These are phyloP conservation scores for Xylaria scruposa DNA, from an alignment of 495 filamentous ascomycete species.

Conservation along the genomic window DNA sequence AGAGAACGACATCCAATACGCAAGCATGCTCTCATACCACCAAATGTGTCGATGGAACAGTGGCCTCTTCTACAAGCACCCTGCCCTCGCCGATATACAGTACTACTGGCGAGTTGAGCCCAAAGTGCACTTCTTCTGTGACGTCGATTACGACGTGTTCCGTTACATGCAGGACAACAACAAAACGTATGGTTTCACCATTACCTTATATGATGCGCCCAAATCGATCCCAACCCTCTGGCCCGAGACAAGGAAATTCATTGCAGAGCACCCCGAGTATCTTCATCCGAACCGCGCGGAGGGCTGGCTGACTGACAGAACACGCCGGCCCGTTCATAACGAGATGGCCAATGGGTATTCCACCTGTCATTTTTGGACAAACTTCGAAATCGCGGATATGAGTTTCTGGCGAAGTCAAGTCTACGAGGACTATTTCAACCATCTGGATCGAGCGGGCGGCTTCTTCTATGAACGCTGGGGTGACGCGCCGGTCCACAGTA, in stretches of 20 bases:
- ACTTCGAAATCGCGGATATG: conserved; percentile 98
- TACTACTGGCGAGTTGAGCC: conserved; percentile 99
- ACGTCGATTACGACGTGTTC: conserved; percentile 98
- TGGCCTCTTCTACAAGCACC: conserved; percentile 96
- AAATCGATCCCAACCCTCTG: conserved; percentile 87
- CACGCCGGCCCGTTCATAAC: conserved; percentile 79
- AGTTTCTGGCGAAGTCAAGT: conserved; percentile 89
- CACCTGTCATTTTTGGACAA: conserved; percentile 99
- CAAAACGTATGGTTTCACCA: conserved; percentile 98
- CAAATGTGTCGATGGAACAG: conserved; percentile 99
- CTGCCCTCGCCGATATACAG: conserved; percentile 76
- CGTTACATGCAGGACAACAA: conserved; percentile 96
- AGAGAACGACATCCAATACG: conserved; percentile 89
- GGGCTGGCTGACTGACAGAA: conserved; percentile 82
- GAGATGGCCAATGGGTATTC: conserved; percentile 86
- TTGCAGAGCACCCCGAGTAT: conserved; percentile 83
- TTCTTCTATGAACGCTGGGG: conserved; percentile 99
- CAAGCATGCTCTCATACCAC: conserved; percentile 86
- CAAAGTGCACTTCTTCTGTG: conserved; percentile 99
- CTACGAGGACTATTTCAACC: conserved; percentile 96
- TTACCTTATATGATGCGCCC: conserved; percentile 94
- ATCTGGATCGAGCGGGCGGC: conserved; percentile 90
- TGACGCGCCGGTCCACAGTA: conserved; percentile 96
- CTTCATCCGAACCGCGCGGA: conserved; percentile 83
- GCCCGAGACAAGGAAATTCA: conserved; percentile 91